Conservation (phyloP, 495 filamentous ascomycete species). For the Penicillium dipodomyicola region DNA sequence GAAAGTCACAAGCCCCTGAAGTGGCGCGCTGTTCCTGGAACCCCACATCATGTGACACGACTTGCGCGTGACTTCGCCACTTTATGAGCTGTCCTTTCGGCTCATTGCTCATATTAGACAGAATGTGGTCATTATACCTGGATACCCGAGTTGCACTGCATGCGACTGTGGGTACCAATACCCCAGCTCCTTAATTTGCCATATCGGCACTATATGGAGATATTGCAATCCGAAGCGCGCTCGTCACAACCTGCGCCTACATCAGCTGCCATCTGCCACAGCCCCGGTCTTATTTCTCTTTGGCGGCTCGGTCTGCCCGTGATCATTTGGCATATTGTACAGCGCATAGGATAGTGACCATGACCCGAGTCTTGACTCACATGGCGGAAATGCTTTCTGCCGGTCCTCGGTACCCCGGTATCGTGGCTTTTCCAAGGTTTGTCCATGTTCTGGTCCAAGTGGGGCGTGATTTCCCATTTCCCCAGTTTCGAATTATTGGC, state of each 20-base stretch:
- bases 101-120: conserved; percentile 2
- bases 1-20: conserved; percentile 21
- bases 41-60: conserved; percentile 25
- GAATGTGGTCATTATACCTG: not conserved
- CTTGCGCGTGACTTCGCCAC: conserved; percentile 28
- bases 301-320: conserved; percentile 16
- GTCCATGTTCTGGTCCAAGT: not conserved
- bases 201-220: not conserved
- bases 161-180: not conserved
- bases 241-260: conserved; percentile 9
- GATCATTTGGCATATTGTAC: conserved; percentile 12
- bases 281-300: conserved; percentile 9
- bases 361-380: not conserved
- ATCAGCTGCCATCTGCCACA: conserved; percentile 16
- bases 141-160: not conserved
- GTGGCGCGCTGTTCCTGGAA: conserved; percentile 16
- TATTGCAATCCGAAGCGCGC: conserved; percentile 14
- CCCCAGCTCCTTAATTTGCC: not conserved
- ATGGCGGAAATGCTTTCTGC: conserved; percentile 1
- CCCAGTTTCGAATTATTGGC: conserved; percentile 5
- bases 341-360: not conserved
- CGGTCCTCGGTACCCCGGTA: conserved; percentile 8
- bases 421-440: not conserved
- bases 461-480: conserved; percentile 5
- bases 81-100: conserved; percentile 8